These are phyloP conservation scores for Fusarium pseudonygamai DNA, from an alignment of 2,329 filamentous ascomycete species.

Conservation along the genomic window DNA sequence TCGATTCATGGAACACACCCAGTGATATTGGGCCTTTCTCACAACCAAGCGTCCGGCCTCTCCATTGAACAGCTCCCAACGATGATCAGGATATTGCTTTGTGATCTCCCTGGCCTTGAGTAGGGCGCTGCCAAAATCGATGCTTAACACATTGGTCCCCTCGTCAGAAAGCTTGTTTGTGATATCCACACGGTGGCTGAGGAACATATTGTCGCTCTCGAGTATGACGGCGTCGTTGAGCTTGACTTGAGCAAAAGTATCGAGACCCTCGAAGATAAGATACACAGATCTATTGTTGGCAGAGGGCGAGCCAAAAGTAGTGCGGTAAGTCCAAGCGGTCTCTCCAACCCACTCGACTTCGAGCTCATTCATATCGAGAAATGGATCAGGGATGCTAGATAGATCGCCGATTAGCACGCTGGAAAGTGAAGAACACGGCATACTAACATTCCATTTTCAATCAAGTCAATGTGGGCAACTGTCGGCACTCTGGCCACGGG, in stretches of 20 bases:
- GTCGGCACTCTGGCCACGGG: slow-evolving; percentile 15
- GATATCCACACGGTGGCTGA: background rate
- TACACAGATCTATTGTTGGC: background rate
- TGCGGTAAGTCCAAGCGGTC: background rate
- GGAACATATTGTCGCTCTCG: slow-evolving; percentile 2
- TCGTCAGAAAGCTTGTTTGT: background rate
- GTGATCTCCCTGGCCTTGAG: background rate
- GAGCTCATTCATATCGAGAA: slow-evolving; percentile 2
- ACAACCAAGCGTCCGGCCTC: background rate
- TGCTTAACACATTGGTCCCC: background rate
- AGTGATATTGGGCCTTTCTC: background rate
- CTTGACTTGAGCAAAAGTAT: background rate
- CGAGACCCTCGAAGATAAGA: background rate
- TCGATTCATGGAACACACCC: background rate
- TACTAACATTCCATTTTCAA: slow-evolving; percentile 18
- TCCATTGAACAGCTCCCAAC: slow-evolving; percentile 1
- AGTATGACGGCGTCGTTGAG: background rate
- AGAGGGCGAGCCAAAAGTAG: background rate
- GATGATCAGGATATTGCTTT: background rate
- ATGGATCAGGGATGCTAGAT: background rate
- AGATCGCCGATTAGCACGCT: background rate
- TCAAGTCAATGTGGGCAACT: slow-evolving; percentile 14
- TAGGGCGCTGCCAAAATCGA: background rate
- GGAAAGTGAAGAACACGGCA: fast-evolving
- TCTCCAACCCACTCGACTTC: slow-evolving; percentile 1